Percentiles rank a stretch among this genome's conserved stretches.
These are phyloP conservation scores for Ogataea methanolica DNA, from an alignment of 805 yeast species.

Conservation along the genomic window DNA sequence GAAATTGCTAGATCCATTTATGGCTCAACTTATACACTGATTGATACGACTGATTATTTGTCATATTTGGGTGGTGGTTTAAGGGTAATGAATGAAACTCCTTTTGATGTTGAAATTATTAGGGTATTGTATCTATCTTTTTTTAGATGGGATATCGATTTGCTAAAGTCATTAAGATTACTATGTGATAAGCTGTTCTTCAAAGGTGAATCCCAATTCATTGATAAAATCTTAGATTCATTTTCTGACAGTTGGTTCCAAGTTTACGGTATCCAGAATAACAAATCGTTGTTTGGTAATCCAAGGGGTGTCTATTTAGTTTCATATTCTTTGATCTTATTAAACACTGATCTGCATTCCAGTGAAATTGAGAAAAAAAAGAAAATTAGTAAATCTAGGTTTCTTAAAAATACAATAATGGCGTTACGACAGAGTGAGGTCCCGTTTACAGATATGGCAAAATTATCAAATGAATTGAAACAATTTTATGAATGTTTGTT, in stretches of 20 bases:
- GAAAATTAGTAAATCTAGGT: conserved; percentile 39
- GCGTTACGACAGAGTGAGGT: conserved; percentile 35
- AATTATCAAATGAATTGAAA: conserved; percentile 36
- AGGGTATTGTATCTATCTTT: conserved; percentile 42
- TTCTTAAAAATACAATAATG: conserved; percentile 44
- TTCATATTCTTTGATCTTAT: conserved; percentile 63
- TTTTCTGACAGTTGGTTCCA: conserved; percentile 63
- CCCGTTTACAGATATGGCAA: conserved; percentile 14
- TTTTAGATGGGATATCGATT: conserved; percentile 42
- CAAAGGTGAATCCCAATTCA: conserved; percentile 78
- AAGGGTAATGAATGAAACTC: conserved; percentile 12
- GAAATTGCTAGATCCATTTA: conserved; percentile 30
- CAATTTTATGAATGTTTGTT: conserved; percentile 40
- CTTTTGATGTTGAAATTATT: conserved; percentile 34
- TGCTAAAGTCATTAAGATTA: conserved; percentile 52
- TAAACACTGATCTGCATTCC: conserved; percentile 76
- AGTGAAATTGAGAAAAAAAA: conserved; percentile 33
- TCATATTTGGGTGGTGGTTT: conserved; percentile 25
- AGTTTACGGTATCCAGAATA: conserved; percentile 36
- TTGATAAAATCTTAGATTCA: conserved; percentile 66
- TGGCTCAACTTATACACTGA: conserved; percentile 25
- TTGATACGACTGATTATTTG: conserved; percentile 19
- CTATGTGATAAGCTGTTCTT: conserved; percentile 66
- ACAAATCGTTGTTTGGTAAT: conserved; percentile 36
- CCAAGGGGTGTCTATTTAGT: conserved; percentile 62